These are phyloP conservation scores for Moniliophthora roreri DNA, from an alignment of 1,284 basidiomycete species.

Conservation along the genomic window DNA sequence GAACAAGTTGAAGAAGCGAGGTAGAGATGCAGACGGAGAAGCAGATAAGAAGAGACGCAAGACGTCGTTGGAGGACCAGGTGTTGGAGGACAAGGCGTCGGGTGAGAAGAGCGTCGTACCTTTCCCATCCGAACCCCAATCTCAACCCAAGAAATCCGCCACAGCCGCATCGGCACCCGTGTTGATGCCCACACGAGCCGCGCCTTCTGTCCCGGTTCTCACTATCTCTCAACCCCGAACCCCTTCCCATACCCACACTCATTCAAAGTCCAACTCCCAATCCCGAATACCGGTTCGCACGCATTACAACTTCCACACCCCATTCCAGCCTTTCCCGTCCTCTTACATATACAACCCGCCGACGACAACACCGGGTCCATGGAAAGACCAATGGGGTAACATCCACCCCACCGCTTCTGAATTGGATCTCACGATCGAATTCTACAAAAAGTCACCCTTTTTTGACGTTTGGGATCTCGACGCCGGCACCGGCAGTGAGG, in stretches of 20 bases:
- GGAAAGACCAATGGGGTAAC: no score
- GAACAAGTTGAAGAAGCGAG: no score
- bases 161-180: background rate
- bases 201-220: background rate
- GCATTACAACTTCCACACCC: background rate
- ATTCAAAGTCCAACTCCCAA: background rate
- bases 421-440: background rate
- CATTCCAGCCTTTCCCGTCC: background rate
- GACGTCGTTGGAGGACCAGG: no score
- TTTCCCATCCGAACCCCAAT: background rate
- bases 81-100: no score
- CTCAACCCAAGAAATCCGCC: background rate
- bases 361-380: no score
- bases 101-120: no score
- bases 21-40: no score
- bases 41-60: no score
- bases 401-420: background rate
- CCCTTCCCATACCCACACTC: no score
- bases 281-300: no score
- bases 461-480: conserved; percentile 5
- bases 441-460: background rate
- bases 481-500: background rate
- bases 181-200: background rate
- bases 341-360: no score
- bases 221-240: background rate